These are phyloP conservation scores for Astrephomene gubernaculifera DNA, from an alignment of 139 green algal genomes.

Conservation along the genomic window DNA sequence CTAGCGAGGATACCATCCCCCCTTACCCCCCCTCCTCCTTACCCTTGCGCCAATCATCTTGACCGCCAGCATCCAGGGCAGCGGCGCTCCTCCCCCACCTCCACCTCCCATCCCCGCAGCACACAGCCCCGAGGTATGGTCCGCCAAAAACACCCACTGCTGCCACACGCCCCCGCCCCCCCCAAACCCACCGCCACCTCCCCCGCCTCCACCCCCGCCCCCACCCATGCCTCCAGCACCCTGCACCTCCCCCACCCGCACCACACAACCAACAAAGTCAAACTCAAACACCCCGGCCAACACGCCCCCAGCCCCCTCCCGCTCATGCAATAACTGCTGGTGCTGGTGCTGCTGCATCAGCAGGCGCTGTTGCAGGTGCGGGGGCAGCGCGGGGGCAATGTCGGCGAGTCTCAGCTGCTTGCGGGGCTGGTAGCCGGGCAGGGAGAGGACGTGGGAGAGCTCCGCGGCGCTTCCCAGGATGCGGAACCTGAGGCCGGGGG, in stretches of 20 bases:
- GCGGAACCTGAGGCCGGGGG: not conserved
- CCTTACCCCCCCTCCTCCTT: no score
- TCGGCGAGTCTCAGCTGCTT: constrained; percentile 9
- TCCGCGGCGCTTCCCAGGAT: constrained; percentile 4
- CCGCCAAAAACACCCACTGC: constrained; percentile 50
- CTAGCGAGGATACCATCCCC: no score
- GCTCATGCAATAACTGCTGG: not conserved
- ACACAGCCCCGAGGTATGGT: constrained; percentile 30
- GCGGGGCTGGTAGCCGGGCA: constrained; percentile 18
- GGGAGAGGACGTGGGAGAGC: constrained; percentile 2
- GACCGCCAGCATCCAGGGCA: constrained; percentile 44
- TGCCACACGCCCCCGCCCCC: not conserved
- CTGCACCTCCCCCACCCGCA: not conserved
- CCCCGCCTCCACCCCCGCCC: no score
- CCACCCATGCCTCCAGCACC: not conserved
- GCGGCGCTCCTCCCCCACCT: not conserved
- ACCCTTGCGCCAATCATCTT: constrained; percentile 20
- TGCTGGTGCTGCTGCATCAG: not conserved
- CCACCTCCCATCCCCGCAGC: not conserved
- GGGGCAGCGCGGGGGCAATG: not conserved
- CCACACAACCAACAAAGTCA: constrained; percentile 28
- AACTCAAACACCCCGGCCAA: constrained; percentile 14
- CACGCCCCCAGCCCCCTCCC: not conserved
- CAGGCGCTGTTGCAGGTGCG: not conserved
- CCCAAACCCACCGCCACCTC: no score